Evolutionary conservation across 306 rosid genomes (phyloP), one percentile per base, ranked within the genome.

Genomic region (Vicia villosa): DNA sequence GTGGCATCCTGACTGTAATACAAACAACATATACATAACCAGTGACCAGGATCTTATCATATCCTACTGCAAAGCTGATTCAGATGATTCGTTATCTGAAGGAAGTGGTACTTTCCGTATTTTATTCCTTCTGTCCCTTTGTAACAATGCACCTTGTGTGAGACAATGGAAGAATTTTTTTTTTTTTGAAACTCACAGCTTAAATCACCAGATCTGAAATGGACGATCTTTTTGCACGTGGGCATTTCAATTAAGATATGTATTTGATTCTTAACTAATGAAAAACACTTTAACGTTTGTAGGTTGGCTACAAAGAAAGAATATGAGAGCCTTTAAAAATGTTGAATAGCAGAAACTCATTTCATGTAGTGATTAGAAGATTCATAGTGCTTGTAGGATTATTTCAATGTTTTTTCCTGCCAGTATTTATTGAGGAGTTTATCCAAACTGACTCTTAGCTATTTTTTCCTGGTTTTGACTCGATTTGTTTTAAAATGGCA

Each of bases 1-100:
- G 90, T 91, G 96, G 97, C 97, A 95, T 81, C 99, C 99, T 6
- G 97, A 95, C 82, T 95, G 99, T 88, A 95, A 95, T 59, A 95
- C 99, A 10, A 95, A 91, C 79, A 95, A 95, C 57, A 95, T 95
- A 76, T 95, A 95, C 41, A 95, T 95, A 72, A 95, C 99, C 12
- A 91, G 99, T 63, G 99, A 95, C 72, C 99, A 95, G 84, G 99
- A 95, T 85, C 96, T 95, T 77, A 95, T 95, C 74, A 91, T 95
- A 74, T 95, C 99, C 59, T 95, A 95, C 91, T 95, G 99, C 87
- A 95, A 95, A 81, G 99, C 99, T 74, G 99, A 91, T 85, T 87
- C 96, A 45, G 99, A 95, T 49, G 99, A 95, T 85, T 86, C 88
- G 15, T 73, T 89, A 73, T 80, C 92, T 4, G 96, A 91, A 89